A percentile compares a stretch with the other conserved stretches of the same genome.
These are phyloP conservation scores for Westerdykella aurantiaca DNA, from an alignment of 2,329 filamentous ascomycete genomes.

Conservation along the genomic window DNA sequence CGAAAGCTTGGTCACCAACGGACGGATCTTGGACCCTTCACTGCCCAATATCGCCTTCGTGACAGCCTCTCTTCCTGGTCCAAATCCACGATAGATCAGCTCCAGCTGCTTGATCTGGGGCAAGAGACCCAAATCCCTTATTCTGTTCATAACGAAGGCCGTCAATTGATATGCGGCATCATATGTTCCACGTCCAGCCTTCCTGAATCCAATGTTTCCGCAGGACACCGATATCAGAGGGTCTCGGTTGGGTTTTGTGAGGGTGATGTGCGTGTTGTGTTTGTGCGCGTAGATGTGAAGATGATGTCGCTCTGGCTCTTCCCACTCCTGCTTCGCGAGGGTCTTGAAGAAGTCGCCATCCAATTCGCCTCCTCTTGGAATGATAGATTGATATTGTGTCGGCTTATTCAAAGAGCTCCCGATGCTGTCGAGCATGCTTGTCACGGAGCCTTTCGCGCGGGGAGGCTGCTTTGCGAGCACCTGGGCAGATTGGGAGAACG, in stretches of 20 bases:
- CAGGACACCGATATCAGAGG: slow-evolving; percentile 73
- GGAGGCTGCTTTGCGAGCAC: slow-evolving; percentile 4
- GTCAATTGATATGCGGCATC: slow-evolving; percentile 89
- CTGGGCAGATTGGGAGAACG: slow-evolving; percentile 31
- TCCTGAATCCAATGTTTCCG: slow-evolving; percentile 88
- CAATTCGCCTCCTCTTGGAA: slow-evolving; percentile 8
- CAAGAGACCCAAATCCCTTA: slow-evolving; percentile 75
- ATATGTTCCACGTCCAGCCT: slow-evolving; percentile 72
- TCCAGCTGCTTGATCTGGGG: slow-evolving; percentile 71
- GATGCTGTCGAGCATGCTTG: slow-evolving; percentile 11
- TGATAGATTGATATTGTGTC: slow-evolving; percentile 7
- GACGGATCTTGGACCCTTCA: slow-evolving; percentile 71
- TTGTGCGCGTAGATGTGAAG: slow-evolving; percentile 81
- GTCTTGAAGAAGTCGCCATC: slow-evolving; percentile 7
- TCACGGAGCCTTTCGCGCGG: slow-evolving; percentile 7
- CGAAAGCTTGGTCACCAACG: slow-evolving; percentile 70
- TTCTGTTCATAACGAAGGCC: slow-evolving; percentile 73
- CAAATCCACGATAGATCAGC: slow-evolving; percentile 78
- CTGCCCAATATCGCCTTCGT: slow-evolving; percentile 82
- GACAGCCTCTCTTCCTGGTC: slow-evolving; percentile 78
- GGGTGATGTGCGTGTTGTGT: slow-evolving; percentile 93
- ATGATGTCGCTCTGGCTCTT: slow-evolving; percentile 62
- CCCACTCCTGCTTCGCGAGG: slow-evolving; percentile 21
- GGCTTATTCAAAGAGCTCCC: slow-evolving; percentile 13
- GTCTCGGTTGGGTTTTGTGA: slow-evolving; percentile 74